Evolutionary conservation across 1,139 yeast genomes (phyloP).

Genomic region (Meyerozyma sp.): DNA sequence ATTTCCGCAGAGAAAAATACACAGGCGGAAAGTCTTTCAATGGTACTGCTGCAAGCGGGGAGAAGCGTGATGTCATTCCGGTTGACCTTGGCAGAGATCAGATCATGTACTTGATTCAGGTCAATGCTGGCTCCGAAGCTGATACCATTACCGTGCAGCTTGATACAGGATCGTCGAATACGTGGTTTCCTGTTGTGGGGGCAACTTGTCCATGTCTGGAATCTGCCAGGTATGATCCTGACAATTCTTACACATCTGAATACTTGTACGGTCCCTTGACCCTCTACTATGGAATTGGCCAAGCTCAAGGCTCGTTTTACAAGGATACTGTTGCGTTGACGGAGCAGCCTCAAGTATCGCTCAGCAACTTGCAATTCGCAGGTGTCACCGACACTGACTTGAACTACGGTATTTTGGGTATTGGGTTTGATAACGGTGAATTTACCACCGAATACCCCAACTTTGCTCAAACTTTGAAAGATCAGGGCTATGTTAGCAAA

Average conservation of each 20-base stretch:
- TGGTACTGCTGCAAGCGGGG: too few relatives aligned
- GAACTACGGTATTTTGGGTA: conserved; percentile 15
- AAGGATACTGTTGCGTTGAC: conserved; percentile 6
- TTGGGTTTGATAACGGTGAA: conserved; percentile 11
- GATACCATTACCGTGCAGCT: conserved; percentile 6
- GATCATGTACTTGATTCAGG: not conserved
- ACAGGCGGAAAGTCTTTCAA: too few relatives aligned
- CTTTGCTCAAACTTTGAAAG: conserved; percentile 16
- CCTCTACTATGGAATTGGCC: conserved; percentile 8
- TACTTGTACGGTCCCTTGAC: conserved; percentile 2
- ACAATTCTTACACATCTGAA: conserved; percentile 6
- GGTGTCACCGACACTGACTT: conserved; percentile 7
- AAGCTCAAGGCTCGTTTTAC: conserved; percentile 6
- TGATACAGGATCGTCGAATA: conserved; percentile 12
- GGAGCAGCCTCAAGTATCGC: conserved; percentile 2
- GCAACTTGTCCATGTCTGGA: not conserved
- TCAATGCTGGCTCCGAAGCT: conserved; percentile 5
- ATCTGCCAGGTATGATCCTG: conserved; percentile 5
- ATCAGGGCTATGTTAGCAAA: conserved; percentile 15
- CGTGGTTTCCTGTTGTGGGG: not conserved
- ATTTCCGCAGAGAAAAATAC: not conserved
- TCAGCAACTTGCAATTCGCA: conserved; percentile 12
- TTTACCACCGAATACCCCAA: conserved; percentile 12
- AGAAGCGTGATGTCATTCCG: not conserved
- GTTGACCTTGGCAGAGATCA: not conserved